Evolutionary conservation across 306 rosid genomes (phyloP).

Genomic region (Oxytropis ochrocephala): DNA sequence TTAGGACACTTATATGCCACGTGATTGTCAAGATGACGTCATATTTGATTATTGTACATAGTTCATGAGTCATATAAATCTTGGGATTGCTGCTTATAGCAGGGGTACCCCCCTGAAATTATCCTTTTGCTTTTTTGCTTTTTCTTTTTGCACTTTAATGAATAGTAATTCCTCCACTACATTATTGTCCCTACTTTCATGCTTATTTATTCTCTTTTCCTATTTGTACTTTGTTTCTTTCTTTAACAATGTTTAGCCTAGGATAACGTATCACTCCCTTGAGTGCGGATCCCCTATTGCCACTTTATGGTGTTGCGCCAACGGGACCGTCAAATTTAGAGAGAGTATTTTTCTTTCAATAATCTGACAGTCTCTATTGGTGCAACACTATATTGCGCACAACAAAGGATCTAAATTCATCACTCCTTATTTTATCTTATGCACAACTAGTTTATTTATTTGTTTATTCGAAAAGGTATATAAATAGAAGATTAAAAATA

Average conservation of each 20-base stretch:
- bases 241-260: constrained; percentile 7
- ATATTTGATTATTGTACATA: constrained; percentile 17
- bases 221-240: constrained; percentile 18
- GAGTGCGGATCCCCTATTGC: no score
- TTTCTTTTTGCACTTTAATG: constrained; percentile 51
- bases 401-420: no score
- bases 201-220: constrained; percentile 17
- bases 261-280: neutral
- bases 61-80: constrained; percentile 1
- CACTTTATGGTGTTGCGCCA: no score
- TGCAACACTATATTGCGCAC: no score
- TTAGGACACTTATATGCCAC: constrained; percentile 43
- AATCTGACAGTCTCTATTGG: no score
- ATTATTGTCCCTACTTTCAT: constrained; percentile 31
- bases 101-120: constrained; percentile 21
- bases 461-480: no score
- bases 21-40: constrained; percentile 47
- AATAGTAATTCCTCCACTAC: constrained; percentile 29
- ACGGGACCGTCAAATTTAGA: no score
- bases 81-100: constrained; percentile 54
- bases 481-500: neutral
- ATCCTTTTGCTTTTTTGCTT: constrained; percentile 59
- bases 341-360: no score
- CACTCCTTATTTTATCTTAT: neutral
- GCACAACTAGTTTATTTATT: neutral